These are phyloP conservation scores for Ogataea henricii DNA, from an alignment of 805 yeast genomes.

Conservation along the genomic window DNA sequence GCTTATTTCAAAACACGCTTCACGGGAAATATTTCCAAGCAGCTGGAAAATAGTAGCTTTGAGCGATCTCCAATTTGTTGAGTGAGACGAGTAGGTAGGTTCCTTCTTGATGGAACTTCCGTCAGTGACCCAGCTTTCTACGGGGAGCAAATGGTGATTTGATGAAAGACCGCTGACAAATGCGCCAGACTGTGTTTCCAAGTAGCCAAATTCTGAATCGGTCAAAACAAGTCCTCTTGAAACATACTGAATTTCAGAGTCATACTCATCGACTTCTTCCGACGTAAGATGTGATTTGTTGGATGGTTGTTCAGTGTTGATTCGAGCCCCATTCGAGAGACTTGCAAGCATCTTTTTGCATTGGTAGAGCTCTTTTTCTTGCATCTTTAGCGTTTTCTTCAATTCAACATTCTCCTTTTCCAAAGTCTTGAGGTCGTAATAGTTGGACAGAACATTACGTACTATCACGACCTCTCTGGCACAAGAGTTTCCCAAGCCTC, in stretches of 20 bases:
- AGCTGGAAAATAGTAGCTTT: neutral
- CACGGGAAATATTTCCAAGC: neutral
- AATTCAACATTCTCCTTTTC: neutral
- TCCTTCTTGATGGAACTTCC: neutral
- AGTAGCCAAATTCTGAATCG: neutral
- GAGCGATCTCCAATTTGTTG: neutral
- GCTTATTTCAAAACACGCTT: neutral
- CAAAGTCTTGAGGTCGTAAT: neutral
- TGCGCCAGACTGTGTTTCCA: neutral
- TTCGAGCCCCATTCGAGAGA: neutral
- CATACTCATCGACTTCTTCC: constrained; percentile 3
- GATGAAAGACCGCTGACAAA: neutral
- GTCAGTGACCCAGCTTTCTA: neutral
- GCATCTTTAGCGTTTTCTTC: neutral
- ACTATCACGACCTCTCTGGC: constrained; percentile 3
- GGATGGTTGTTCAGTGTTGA: no score
- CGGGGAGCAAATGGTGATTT: neutral
- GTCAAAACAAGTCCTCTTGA: neutral
- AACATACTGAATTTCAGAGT: constrained; percentile 5
- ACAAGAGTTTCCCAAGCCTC: neutral
- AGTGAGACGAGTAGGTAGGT: neutral
- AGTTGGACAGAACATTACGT: constrained; percentile 1
- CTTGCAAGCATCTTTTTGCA: neutral
- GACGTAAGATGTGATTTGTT: no score
- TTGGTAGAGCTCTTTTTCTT: neutral